These are phyloP conservation scores for Hemisphaericaspora subhashii DNA, from an alignment of 1,139 yeast species.

Conservation along the genomic window DNA sequence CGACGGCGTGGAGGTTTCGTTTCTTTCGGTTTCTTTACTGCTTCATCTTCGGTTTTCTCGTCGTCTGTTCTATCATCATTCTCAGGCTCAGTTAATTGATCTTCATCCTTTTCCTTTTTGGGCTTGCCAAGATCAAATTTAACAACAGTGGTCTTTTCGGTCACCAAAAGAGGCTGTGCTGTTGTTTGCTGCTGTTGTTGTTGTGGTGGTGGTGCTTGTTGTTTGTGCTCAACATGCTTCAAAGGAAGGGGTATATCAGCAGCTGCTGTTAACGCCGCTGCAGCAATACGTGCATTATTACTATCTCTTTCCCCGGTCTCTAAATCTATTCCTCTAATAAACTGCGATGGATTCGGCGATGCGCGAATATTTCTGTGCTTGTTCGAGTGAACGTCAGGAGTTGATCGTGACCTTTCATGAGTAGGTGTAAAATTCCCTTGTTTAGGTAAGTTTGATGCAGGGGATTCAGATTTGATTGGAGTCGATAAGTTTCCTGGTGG, in stretches of 20 bases:
- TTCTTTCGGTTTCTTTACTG: not conserved
- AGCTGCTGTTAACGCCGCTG: slow-evolving; percentile 72
- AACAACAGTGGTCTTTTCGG: slow-evolving; percentile 6
- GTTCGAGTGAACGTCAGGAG: slow-evolving; percentile 17
- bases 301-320: slow-evolving; percentile 37
- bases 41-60: slow-evolving; percentile 11
- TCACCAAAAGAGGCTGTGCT: slow-evolving; percentile 3
- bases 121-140: slow-evolving; percentile 4
- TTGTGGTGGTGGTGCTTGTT: not conserved
- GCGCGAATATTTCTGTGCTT: slow-evolving; percentile 4
- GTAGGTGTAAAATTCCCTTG: slow-evolving; percentile 17
- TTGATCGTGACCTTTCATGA: slow-evolving; percentile 28
- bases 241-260: slow-evolving; percentile 65
- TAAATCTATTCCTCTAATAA: slow-evolving; percentile 44
- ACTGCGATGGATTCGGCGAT: slow-evolving; percentile 11
- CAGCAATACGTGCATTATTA: slow-evolving; percentile 61
- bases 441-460: slow-evolving; percentile 10
- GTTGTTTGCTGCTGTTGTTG: not conserved
- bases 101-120: slow-evolving; percentile 10
- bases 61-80: slow-evolving; percentile 21
- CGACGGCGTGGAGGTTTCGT: not conserved
- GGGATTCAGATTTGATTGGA: slow-evolving; percentile 10
- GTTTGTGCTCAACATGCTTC: slow-evolving; percentile 8
- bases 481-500: not conserved
- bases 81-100: slow-evolving; percentile 18